phyloP scores from a whole-genome alignment of 1,284 basidiomycete genomes.

The Wallemia hederae region DNA sequence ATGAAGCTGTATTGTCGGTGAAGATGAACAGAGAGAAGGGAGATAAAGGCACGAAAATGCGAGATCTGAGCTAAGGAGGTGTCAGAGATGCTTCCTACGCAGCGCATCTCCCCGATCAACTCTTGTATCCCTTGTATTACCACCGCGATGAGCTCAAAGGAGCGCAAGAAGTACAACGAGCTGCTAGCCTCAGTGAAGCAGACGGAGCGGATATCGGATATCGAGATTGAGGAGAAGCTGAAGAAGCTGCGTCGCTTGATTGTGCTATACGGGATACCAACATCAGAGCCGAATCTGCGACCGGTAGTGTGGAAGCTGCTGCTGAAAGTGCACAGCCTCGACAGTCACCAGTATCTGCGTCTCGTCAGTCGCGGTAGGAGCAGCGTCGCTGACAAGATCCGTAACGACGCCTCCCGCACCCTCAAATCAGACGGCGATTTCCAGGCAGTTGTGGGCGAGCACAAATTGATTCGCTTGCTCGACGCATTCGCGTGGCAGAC shows the following conservation, averaged over 20 bases:
- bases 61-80: too few species aligned
- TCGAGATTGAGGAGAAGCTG: conserved; percentile 41
- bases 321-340: conserved; percentile 43
- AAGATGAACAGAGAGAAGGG: too few species aligned
- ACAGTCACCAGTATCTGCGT: conserved; percentile 41
- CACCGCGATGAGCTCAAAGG: not conserved
- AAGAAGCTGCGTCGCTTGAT: conserved; percentile 56
- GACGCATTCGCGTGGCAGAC: conserved; percentile 94
- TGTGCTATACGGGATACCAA: conserved; percentile 57
- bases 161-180: not conserved
- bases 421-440: conserved; percentile 81
- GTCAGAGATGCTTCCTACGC: too few species aligned
- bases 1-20: too few species aligned
- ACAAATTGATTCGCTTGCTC: conserved; percentile 76
- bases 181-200: not conserved
- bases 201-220: not conserved
- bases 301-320: conserved; percentile 62
- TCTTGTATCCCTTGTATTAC: too few species aligned
- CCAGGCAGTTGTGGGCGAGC: conserved; percentile 76
- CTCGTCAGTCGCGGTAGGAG: conserved; percentile 61
- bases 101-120: too few species aligned
- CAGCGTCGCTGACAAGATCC: conserved; percentile 56
- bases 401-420: conserved; percentile 36
- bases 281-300: conserved; percentile 12
- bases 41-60: too few species aligned